These are phyloP conservation scores for Cladosporium sp. DNA, from an alignment of 2,329 filamentous ascomycete genomes.

Conservation along the genomic window DNA sequence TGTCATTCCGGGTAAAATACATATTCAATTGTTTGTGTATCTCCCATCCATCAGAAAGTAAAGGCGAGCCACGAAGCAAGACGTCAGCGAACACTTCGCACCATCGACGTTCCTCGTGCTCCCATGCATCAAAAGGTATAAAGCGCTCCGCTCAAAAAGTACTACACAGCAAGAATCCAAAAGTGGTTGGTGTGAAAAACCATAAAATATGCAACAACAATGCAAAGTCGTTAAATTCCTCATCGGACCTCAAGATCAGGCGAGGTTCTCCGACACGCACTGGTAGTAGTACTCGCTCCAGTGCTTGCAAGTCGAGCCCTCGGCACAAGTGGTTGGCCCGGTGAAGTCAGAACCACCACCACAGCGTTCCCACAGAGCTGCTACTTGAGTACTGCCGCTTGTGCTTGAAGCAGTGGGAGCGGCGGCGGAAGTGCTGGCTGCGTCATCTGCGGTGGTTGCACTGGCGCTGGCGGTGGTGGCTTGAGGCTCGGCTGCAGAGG, in stretches of 20 bases:
- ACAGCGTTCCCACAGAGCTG: slow-evolving; percentile 29
- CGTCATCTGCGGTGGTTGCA: not conserved
- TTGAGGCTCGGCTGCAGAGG: slow-evolving; percentile 18
- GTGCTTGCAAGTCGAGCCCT: slow-evolving; percentile 31
- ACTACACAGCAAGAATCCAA: slow-evolving; percentile 11
- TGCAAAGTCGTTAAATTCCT: slow-evolving; percentile 1
- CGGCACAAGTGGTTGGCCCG: slow-evolving; percentile 32
- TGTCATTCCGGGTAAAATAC: slow-evolving; percentile 3
- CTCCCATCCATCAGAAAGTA: not conserved
- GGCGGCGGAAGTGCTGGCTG: slow-evolving; percentile 3
- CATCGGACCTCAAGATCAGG: not conserved
- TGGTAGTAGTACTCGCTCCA: slow-evolving; percentile 33
- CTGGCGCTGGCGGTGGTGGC: slow-evolving; percentile 14
- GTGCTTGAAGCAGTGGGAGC: slow-evolving; percentile 13
- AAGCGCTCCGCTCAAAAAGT: slow-evolving; percentile 11
- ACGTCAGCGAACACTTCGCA: not conserved
- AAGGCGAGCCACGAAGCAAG: not conserved
- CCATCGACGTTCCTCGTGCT: not conserved
- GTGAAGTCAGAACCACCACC: slow-evolving; percentile 33
- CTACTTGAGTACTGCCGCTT: not conserved
- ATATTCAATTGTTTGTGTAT: not conserved
- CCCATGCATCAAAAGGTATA: slow-evolving; percentile 7
- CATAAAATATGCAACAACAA: slow-evolving; percentile 6
- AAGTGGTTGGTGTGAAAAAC: slow-evolving; percentile 5
- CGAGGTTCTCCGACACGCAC: slow-evolving; percentile 1